Evolutionary conservation across 495 filamentous ascomycete species (phyloP).

Genomic region (Neurospora sublineolata): DNA sequence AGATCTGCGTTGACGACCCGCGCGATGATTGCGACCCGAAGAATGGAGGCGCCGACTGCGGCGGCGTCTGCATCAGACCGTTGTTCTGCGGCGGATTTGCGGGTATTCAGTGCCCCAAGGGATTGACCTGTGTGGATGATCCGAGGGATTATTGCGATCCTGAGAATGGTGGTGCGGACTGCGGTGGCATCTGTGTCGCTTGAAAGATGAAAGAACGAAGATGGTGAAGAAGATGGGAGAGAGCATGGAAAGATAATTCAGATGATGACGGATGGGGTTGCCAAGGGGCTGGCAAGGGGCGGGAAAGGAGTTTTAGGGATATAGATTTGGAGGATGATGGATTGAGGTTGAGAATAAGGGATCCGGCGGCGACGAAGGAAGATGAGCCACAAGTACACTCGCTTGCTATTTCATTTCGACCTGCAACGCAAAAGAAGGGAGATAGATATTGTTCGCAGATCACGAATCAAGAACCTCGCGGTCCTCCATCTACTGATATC

Average conservation of each 20-base stretch:
- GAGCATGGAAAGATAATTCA: neutral
- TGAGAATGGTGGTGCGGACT: slow-evolving; percentile 18
- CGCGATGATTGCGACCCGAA: slow-evolving; percentile 11
- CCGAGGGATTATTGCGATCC: slow-evolving; percentile 21
- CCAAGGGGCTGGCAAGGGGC: neutral
- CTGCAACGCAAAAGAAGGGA: neutral
- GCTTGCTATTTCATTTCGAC: neutral
- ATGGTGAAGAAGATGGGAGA: neutral
- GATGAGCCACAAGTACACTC: neutral
- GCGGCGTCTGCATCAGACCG: slow-evolving; percentile 21
- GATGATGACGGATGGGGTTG: neutral
- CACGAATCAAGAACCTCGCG: neutral
- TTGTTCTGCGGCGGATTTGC: slow-evolving; percentile 21
- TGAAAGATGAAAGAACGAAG: neutral
- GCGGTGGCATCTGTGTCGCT: slow-evolving; percentile 18
- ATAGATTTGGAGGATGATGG: neutral
- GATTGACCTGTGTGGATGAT: slow-evolving; percentile 20
- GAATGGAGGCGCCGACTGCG: slow-evolving; percentile 12
- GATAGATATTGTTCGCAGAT: neutral
- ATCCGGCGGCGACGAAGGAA: neutral
- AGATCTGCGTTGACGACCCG: slow-evolving; percentile 22
- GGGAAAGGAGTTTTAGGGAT: neutral
- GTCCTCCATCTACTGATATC: neutral
- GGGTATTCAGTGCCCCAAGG: slow-evolving; percentile 12
- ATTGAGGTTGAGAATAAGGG: neutral